These are phyloP conservation scores for Dissophora ornata DNA, from an alignment of 192 early-diverging fungal genomes.

Conservation along the genomic window DNA sequence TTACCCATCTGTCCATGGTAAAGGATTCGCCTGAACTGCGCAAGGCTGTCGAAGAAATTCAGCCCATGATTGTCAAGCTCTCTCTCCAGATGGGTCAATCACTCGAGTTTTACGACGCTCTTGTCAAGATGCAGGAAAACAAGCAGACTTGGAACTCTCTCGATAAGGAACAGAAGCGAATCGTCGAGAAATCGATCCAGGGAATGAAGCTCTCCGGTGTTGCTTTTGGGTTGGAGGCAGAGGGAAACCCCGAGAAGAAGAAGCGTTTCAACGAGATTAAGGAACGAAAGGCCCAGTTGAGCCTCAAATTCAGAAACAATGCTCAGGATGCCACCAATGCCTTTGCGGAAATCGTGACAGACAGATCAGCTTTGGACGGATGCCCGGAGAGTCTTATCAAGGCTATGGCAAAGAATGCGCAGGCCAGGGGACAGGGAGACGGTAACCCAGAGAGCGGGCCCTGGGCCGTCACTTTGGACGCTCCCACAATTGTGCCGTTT, in stretches of 20 bases:
- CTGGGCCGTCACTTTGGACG: constrained; percentile 67
- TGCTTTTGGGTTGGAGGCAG: constrained; percentile 49
- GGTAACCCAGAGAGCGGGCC: constrained; percentile 55
- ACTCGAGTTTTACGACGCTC: constrained; percentile 62
- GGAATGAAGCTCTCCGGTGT: constrained; percentile 63
- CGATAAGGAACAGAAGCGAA: constrained; percentile 62
- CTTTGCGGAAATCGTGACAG: constrained; percentile 56
- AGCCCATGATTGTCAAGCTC: constrained; percentile 62
- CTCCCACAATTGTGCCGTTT: constrained; percentile 62
- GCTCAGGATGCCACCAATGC: constrained; percentile 68
- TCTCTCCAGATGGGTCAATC: constrained; percentile 67
- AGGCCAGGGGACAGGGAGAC: constrained; percentile 43
- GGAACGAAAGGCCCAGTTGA: constrained; percentile 61
- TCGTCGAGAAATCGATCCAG: constrained; percentile 58
- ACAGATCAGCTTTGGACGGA: constrained; percentile 56
- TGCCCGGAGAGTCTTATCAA: constrained; percentile 58
- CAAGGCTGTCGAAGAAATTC: constrained; percentile 59
- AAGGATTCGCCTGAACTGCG: constrained; percentile 64
- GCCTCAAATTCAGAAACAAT: constrained; percentile 63
- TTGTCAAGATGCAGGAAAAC: constrained; percentile 54
- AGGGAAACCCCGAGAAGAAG: constrained; percentile 59
- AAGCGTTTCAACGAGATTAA: constrained; percentile 64
- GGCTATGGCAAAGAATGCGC: constrained; percentile 57
- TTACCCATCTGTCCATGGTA: constrained; percentile 65
- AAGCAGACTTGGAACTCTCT: constrained; percentile 44